Base-by-base conservation (phyloP, 805 yeast species). In the Candida schatavii region DNA sequence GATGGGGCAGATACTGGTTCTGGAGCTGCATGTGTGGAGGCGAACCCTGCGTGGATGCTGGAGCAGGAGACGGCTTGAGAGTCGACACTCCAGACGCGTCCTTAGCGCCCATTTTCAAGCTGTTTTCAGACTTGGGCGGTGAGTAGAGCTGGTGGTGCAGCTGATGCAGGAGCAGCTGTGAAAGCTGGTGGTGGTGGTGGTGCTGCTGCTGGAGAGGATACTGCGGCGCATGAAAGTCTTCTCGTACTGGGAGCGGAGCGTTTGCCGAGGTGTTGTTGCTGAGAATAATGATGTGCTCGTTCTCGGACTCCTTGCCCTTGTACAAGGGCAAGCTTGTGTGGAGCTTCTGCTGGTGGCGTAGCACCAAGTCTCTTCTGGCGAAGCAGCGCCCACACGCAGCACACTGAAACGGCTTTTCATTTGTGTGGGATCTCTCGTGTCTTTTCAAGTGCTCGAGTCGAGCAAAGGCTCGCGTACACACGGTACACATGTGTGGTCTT, bases 311-410 rank as follows among this genome's bases (percentile, higher is more conserved):
- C 40, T 46, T 52, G 26, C 57, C 62, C 44, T 72, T 59, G 41
- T 74, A 57, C 51, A 54, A 51, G 21, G 75, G 82, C 50, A 60
- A 69, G 37, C 60, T 72, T 36, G 85, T 64, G 55, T 93, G 99
- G 27, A 93, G 76, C 58, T 93, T 93, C 64, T 89, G 97, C 66
- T 88, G 96, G 68, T 93, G 99, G 46, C 99, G 77, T 41, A 93
- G 73, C 22, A 93, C 88, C 57, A 85, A 72, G 59, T 85, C 91
- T 43, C 97, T 70, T 43, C 99, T 72, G 3, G 98, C 97, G 68
- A 93, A 91, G 57, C 96, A 86, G 38, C 98, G 80, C 26, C 96
- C 97, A 64, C 98, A 91, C 6, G 90, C 90, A 2, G 95, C 95
- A 66, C 99, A 91, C 58, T 88, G 93, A 66, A 85, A 91, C 1